Percentiles rank a stretch among this genome's conserved stretches.
Conservation (phyloP, 371 early-diverging fungal genomes). For the Syncephalastrum monosporum region DNA sequence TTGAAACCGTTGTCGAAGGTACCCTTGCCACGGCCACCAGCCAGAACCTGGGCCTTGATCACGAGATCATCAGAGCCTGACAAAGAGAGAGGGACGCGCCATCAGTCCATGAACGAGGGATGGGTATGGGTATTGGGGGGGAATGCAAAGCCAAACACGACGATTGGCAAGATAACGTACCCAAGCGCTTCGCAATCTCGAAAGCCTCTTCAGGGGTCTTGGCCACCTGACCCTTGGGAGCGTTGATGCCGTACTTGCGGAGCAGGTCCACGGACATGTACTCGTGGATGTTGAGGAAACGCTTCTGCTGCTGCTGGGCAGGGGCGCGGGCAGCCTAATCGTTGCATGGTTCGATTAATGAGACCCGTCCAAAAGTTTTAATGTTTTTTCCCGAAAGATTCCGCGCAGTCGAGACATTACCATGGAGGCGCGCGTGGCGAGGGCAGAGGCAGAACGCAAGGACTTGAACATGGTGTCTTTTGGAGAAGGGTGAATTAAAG, state of each 20-base stretch:
- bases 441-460: constrained; percentile 51
- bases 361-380: not conserved
- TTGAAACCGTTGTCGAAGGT: constrained; percentile 91
- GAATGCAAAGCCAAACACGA: not conserved
- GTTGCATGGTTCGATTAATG: constrained; percentile 1
- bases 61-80: constrained; percentile 85
- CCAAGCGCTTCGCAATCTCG: constrained; percentile 80
- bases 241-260: constrained; percentile 88
- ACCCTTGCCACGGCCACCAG: constrained; percentile 99
- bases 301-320: constrained; percentile 70
- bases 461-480: constrained; percentile 52
- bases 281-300: constrained; percentile 97
- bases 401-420: constrained; percentile 29
- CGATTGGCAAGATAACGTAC: constrained; percentile 39
- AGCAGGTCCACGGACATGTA: constrained; percentile 92
- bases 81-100: not conserved
- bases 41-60: constrained; percentile 98
- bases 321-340: constrained; percentile 50
- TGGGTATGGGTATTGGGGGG: too few species aligned
- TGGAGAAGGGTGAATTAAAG: constrained; percentile 13
- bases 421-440: constrained; percentile 52
- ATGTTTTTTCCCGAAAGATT: not conserved
- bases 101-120: not conserved
- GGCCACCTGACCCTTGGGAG: constrained; percentile 90
- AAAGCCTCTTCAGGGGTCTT: constrained; percentile 88